These are phyloP conservation scores for Emericellopsis cladophorae DNA, from an alignment of 2,329 filamentous ascomycete species.

Conservation along the genomic window DNA sequence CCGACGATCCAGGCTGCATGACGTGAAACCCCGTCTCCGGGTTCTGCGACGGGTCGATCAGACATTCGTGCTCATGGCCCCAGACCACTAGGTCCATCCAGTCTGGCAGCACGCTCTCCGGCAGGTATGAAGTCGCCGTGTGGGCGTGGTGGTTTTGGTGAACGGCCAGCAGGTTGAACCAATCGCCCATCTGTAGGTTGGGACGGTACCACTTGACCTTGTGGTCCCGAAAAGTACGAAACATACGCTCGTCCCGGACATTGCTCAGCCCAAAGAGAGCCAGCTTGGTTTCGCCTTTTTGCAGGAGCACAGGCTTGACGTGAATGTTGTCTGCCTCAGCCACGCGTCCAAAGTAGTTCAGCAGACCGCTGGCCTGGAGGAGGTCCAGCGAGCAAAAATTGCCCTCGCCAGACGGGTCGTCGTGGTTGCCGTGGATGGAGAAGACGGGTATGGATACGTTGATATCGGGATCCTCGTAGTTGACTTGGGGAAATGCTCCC, in stretches of 20 bases:
- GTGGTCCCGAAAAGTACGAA: constrained; percentile 83
- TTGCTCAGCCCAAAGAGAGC: constrained; percentile 93
- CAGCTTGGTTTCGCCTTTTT: constrained; percentile 87
- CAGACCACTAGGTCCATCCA: constrained; percentile 89
- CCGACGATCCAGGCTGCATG: constrained; percentile 93
- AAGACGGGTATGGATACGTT: constrained; percentile 96
- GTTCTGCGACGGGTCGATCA: constrained; percentile 75
- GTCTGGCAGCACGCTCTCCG: constrained; percentile 82
- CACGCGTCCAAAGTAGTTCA: constrained; percentile 93
- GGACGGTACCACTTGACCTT: constrained; percentile 92
- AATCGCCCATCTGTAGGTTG: constrained; percentile 65
- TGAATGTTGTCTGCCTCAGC: constrained; percentile 89
- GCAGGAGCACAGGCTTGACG: constrained; percentile 80
- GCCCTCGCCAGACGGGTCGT: constrained; percentile 94
- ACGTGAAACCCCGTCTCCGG: constrained; percentile 85
- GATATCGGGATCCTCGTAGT: constrained; percentile 95
- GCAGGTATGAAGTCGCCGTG: constrained; percentile 84
- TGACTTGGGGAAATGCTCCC: constrained; percentile 83
- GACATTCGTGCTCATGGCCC: constrained; percentile 95
- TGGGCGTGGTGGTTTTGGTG: constrained; percentile 95
- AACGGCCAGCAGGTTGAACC: constrained; percentile 92
- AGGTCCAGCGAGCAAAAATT: constrained; percentile 85
- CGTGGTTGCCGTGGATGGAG: constrained; percentile 96
- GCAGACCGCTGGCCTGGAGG: constrained; percentile 75
- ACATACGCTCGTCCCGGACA: constrained; percentile 87